These are phyloP conservation scores for Emydomyces testavorans DNA, from an alignment of 2,329 filamentous ascomycete genomes.

Conservation along the genomic window DNA sequence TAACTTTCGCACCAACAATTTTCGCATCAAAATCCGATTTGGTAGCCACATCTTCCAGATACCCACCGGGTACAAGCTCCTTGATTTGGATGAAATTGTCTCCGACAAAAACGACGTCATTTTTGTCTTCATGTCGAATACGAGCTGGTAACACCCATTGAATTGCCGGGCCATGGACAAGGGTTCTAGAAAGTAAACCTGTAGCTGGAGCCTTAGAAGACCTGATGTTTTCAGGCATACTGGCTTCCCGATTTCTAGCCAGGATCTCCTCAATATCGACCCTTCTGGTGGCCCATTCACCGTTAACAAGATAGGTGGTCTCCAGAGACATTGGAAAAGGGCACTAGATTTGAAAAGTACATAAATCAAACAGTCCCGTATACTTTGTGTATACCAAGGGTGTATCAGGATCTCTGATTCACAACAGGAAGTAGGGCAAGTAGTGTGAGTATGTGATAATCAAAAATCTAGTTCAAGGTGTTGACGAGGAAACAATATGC, in stretches of 20 bases:
- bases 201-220: slow-evolving; percentile 41
- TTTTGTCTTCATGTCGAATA: slow-evolving; percentile 55
- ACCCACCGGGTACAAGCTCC: slow-evolving; percentile 56
- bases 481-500: neutral
- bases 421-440: neutral
- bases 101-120: slow-evolving; percentile 80
- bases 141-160: slow-evolving; percentile 71
- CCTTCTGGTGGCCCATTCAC: slow-evolving; percentile 15
- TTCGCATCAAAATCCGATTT: slow-evolving; percentile 67
- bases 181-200: slow-evolving; percentile 66
- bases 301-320: slow-evolving; percentile 16
- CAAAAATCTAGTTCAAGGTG: neutral
- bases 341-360: neutral
- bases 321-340: slow-evolving; percentile 16
- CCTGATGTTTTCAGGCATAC: slow-evolving; percentile 22
- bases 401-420: neutral
- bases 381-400: neutral
- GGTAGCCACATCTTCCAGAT: slow-evolving; percentile 61
- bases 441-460: too few relatives aligned
- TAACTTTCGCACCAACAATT: slow-evolving; percentile 66
- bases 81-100: slow-evolving; percentile 72
- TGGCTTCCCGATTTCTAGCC: slow-evolving; percentile 13
- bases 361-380: neutral
- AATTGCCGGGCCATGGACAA: slow-evolving; percentile 63
- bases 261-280: slow-evolving; percentile 17